These are phyloP conservation scores for Sporothrix protearum DNA, from an alignment of 2,329 filamentous ascomycete species.

Conservation along the genomic window DNA sequence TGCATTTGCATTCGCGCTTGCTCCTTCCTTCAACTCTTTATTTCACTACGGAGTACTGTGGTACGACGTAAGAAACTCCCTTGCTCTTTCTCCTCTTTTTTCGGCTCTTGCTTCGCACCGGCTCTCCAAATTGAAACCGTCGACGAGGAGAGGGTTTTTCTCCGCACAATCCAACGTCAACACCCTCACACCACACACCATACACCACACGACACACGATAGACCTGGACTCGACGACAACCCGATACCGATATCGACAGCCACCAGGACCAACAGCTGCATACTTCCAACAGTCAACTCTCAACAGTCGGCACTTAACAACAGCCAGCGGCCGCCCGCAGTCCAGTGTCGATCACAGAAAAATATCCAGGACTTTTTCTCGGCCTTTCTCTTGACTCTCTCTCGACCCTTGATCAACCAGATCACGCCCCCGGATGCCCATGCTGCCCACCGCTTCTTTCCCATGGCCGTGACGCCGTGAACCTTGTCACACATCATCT, in stretches of 20 bases:
- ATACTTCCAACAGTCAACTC: not conserved
- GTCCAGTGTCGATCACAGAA: not conserved
- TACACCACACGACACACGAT: too few relatives aligned
- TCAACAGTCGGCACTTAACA: not conserved
- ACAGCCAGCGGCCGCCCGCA: not conserved
- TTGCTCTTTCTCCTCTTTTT: not conserved
- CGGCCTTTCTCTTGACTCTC: too few relatives aligned
- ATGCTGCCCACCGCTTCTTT: not conserved
- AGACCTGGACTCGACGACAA: not conserved
- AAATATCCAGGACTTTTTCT: not conserved
- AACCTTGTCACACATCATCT: not conserved
- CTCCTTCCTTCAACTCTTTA: not conserved
- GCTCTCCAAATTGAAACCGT: not conserved
- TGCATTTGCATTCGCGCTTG: not conserved
- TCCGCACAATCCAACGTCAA: not conserved
- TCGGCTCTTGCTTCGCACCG: not conserved
- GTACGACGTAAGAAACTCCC: too few relatives aligned
- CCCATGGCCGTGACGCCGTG: not conserved
- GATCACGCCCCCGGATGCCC: not conserved
- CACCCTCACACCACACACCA: too few relatives aligned
- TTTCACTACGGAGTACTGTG: not conserved
- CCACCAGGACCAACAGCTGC: not conserved
- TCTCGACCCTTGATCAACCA: not conserved
- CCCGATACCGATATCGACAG: not conserved
- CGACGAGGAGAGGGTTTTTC: not conserved